Percentiles rank a stretch among this genome's conserved stretches.
Conservation (phyloP, 495 filamentous ascomycete genomes). For the Baudoinia panamericana region DNA sequence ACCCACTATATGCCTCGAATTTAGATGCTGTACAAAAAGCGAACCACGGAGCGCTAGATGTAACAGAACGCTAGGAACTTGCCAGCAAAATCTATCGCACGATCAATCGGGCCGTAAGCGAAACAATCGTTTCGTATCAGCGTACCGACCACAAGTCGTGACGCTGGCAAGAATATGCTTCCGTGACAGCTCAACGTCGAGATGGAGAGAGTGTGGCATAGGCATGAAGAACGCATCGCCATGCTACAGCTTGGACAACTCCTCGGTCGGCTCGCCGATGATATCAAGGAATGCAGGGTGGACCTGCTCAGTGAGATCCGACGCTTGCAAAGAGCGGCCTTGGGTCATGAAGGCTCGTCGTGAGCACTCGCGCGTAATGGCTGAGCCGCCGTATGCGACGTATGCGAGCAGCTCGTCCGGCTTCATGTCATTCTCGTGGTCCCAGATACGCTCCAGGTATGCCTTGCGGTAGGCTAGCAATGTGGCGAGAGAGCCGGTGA, state of each 20-base stretch:
- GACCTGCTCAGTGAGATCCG: slow-evolving; percentile 87
- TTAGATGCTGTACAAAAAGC: too few relatives aligned
- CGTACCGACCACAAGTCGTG: too few relatives aligned
- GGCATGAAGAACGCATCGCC: not conserved
- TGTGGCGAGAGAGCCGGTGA: slow-evolving; percentile 81
- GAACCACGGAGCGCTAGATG: too few relatives aligned
- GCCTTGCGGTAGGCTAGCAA: slow-evolving; percentile 76
- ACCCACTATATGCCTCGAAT: too few relatives aligned
- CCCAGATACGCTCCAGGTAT: slow-evolving; percentile 76
- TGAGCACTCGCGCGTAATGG: slow-evolving; percentile 84
- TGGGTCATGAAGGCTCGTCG: slow-evolving; percentile 74
- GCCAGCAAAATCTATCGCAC: not conserved
- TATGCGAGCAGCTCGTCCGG: slow-evolving; percentile 57
- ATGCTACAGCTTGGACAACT: slow-evolving; percentile 17
- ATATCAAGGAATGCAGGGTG: slow-evolving; percentile 67
- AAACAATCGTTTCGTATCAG: too few relatives aligned
- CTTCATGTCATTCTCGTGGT: slow-evolving; percentile 45
- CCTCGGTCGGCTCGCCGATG: slow-evolving; percentile 42
- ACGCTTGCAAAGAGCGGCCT: slow-evolving; percentile 82
- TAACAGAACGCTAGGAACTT: too few relatives aligned
- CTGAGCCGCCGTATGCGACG: slow-evolving; percentile 73
- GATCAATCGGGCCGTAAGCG: too few relatives aligned
- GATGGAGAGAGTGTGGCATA: too few relatives aligned
- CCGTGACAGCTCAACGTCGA: too few relatives aligned
- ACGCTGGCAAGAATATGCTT: too few relatives aligned